A percentile compares a stretch with the other conserved stretches of the same genome.
Evolutionary conservation across 257 asterid species (phyloP).

Genomic region (Forsythia suspensa): DNA sequence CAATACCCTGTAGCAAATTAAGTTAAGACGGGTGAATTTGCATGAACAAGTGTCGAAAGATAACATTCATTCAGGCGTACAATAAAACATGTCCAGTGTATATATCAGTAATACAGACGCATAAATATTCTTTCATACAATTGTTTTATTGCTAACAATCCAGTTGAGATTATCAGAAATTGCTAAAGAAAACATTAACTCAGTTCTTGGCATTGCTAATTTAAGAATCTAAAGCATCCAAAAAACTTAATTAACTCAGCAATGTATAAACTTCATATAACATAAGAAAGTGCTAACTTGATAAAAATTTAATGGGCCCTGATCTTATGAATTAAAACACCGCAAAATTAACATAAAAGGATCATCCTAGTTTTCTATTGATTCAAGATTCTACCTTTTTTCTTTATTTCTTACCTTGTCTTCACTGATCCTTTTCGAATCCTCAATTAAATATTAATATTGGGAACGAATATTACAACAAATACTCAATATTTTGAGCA

Average conservation of each 20-base stretch:
- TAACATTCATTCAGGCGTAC: background rate
- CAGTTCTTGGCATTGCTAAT: background rate
- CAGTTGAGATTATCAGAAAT: background rate
- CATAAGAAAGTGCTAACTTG: background rate
- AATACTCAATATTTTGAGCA: background rate
- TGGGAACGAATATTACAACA: background rate
- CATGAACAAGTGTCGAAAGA: background rate
- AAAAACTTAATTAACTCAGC: background rate
- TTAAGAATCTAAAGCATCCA: background rate
- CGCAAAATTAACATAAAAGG: background rate
- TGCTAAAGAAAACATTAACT: background rate
- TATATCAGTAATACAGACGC: background rate
- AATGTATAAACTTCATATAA: slow-evolving; percentile 1
- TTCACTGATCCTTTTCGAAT: background rate
- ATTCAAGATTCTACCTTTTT: slow-evolving; percentile 3
- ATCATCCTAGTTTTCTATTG: background rate
- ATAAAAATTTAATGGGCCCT: background rate
- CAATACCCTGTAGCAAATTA: slow-evolving; percentile 43
- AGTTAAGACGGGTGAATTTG: background rate
- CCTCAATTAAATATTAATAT: background rate
- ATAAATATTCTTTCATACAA: background rate
- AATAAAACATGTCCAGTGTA: background rate
- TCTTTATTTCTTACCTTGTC: background rate
- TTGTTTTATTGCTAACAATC: background rate
- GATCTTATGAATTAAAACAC: background rate